Base-by-base conservation (phyloP, 2,329 filamentous ascomycete species). In the Lecanosticta acicola region DNA sequence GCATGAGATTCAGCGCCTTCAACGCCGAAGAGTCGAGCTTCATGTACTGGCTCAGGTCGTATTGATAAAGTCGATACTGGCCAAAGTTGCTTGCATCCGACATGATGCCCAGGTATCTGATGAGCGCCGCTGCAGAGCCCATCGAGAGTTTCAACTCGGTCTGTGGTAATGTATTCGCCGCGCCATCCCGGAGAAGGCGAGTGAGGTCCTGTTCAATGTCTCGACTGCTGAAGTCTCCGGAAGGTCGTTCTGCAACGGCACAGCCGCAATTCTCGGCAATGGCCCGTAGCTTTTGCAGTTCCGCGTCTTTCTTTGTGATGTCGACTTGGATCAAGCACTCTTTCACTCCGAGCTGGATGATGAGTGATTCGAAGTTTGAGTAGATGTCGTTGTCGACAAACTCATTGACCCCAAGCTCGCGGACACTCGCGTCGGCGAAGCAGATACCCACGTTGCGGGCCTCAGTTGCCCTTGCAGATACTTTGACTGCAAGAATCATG, bases 331-430 rank as follows among this genome's bases (percentile, higher is more conserved):
- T 70, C 21, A 98, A 71, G 60, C 90, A 96, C 66, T 98, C 93
- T 63, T 89, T 93, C 16, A 96, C 88, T 4, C 93, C 93, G 2
- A 98, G 80, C 64, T 98, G 94, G 56, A 98, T 98, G 42, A 98
- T 79, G 14, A 98, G 76, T 2, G 90, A 89, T 70, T 98, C 93
- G 56, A 98, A 94, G 66, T 98, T 98, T 42, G 91, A 97, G 71
- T 94, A 98, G 8, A 96, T 76, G 64, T 98, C 93, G 62, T 97
- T 98, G 74, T 98, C 93, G n/a, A 95, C 79, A 56, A 98, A 98
- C 64, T 98, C 94, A 73, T 87, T 95, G 43, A 98, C 89, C 7
- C 93, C 93, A 2, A 98, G 77, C 71, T 98, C 93, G 41, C 93
- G 79, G 19, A 97, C 91, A 56, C 88, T 96, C 1, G 94, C 93